Conservation (phyloP, 2,329 filamentous ascomycete genomes). For the Hymenoscyphus repandus region DNA sequence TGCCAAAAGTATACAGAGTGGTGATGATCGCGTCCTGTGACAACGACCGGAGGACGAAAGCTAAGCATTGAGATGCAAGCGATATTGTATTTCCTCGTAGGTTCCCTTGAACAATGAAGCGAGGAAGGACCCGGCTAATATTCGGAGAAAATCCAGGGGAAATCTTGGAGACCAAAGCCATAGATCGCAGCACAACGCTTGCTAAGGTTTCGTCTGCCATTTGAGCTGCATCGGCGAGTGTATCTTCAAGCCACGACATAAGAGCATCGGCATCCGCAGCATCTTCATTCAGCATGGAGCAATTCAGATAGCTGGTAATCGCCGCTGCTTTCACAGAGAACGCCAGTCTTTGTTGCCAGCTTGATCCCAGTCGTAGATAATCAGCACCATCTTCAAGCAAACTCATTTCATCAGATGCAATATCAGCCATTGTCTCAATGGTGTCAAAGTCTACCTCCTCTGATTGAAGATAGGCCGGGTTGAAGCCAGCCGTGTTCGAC, state of each 20-base stretch:
- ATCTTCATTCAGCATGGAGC: constrained; percentile 74
- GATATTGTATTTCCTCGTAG: constrained; percentile 64
- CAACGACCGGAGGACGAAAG: constrained; percentile 72
- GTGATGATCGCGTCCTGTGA: constrained; percentile 93
- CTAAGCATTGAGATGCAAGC: constrained; percentile 79
- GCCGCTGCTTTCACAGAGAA: constrained; percentile 81
- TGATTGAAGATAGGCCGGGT: constrained; percentile 37
- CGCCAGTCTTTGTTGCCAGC: constrained; percentile 80
- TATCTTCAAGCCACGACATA: constrained; percentile 80
- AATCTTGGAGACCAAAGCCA: constrained; percentile 75
- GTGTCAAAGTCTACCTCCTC: constrained; percentile 49
- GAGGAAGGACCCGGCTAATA: constrained; percentile 73
- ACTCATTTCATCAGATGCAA: constrained; percentile 78
- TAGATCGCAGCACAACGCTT: constrained; percentile 69
- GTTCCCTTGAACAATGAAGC: constrained; percentile 81
- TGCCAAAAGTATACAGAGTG: constrained; percentile 93
- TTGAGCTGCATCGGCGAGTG: constrained; percentile 71
- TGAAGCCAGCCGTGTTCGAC: constrained; percentile 39
- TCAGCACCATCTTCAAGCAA: constrained; percentile 85
- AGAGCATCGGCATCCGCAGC: constrained; percentile 73
- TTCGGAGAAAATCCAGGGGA: constrained; percentile 68
- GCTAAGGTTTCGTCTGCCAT: constrained; percentile 78
- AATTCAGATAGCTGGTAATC: constrained; percentile 80
- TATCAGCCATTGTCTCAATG: constrained; percentile 60
- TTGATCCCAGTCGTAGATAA: constrained; percentile 79